phyloP scores from a whole-genome alignment of 352 stramenopile genomes.

The Pythium coloratum region DNA sequence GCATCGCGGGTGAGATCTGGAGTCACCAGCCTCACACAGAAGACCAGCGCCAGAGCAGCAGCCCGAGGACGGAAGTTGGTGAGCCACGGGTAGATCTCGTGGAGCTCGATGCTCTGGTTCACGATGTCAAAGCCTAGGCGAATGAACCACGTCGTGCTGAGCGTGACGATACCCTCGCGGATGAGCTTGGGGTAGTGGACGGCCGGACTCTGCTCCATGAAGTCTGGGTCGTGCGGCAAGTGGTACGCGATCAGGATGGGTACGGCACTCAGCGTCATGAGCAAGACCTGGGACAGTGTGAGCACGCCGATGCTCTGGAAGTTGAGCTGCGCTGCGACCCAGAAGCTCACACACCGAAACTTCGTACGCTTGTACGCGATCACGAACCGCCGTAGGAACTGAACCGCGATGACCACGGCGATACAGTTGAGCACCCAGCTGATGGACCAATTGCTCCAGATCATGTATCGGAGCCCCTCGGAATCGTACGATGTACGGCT shows the following conservation, averaged over 20 bases:
- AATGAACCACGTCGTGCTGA: conserved; percentile 35
- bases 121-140: conserved; percentile 33
- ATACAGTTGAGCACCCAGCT: conserved; percentile 40
- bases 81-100: conserved; percentile 26
- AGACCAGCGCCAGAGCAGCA: conserved; percentile 15
- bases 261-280: conserved; percentile 33
- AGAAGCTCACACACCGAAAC: conserved; percentile 33
- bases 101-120: conserved; percentile 25
- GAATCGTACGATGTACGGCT: conserved; percentile 31
- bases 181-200: conserved; percentile 26
- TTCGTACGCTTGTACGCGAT: conserved; percentile 23
- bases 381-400: conserved; percentile 29
- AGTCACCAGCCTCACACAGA: conserved; percentile 18
- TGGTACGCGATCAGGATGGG: conserved; percentile 36
- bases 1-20: conserved; percentile 26
- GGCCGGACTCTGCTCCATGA: conserved; percentile 26
- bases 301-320: conserved; percentile 40
- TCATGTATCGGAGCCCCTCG: conserved; percentile 29
- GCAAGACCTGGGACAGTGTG: conserved; percentile 30
- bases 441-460: conserved; percentile 47
- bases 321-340: conserved; percentile 37
- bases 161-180: conserved; percentile 30
- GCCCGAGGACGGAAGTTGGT: conserved; percentile 28
- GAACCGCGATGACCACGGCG: conserved; percentile 27
- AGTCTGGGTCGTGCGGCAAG: conserved; percentile 30